These are phyloP conservation scores for Nicotiana noctiflora DNA, from an alignment of 257 asterid genomes.

Conservation along the genomic window DNA sequence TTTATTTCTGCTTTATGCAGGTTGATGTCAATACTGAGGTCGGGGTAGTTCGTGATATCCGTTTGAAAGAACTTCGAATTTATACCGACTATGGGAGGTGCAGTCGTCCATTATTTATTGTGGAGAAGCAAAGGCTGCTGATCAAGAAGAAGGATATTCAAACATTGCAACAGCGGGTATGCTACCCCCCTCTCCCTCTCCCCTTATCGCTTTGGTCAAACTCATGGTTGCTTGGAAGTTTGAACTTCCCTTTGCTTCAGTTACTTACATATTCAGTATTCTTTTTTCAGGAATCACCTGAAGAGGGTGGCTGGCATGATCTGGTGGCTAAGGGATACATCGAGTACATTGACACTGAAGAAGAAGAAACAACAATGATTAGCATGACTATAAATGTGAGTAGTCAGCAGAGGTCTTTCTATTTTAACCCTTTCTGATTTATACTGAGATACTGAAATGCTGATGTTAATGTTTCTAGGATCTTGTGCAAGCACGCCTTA, in stretches of 20 bases:
- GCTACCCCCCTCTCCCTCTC: conserved; percentile 6
- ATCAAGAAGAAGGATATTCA: conserved; percentile 79
- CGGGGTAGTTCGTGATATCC: conserved; percentile 92
- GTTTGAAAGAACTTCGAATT: conserved; percentile 82
- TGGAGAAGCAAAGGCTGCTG: conserved; percentile 84
- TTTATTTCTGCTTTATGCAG: conserved; percentile 31
- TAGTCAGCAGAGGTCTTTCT: neutral
- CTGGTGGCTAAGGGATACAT: conserved; percentile 83
- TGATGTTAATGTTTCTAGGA: conserved; percentile 40
- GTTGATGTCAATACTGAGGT: conserved; percentile 98
- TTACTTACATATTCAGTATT: conserved; percentile 4
- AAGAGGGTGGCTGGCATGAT: conserved; percentile 94
- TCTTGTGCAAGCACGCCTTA: conserved; percentile 63
- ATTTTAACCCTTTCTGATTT: neutral
- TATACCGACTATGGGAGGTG: conserved; percentile 98
- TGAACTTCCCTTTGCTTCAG: neutral
- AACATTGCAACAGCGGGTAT: conserved; percentile 83
- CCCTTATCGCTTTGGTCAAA: neutral
- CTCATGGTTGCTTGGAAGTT: neutral
- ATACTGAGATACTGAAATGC: conserved; percentile 21
- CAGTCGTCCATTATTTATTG: conserved; percentile 97
- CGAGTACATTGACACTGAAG: conserved; percentile 91
- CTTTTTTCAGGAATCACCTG: conserved; percentile 65
- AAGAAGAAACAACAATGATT: conserved; percentile 98
- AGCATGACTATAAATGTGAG: conserved; percentile 94